Evolutionary conservation across 2,329 filamentous ascomycete species (phyloP).

Genomic region (Purpureocillium lavendulum): DNA sequence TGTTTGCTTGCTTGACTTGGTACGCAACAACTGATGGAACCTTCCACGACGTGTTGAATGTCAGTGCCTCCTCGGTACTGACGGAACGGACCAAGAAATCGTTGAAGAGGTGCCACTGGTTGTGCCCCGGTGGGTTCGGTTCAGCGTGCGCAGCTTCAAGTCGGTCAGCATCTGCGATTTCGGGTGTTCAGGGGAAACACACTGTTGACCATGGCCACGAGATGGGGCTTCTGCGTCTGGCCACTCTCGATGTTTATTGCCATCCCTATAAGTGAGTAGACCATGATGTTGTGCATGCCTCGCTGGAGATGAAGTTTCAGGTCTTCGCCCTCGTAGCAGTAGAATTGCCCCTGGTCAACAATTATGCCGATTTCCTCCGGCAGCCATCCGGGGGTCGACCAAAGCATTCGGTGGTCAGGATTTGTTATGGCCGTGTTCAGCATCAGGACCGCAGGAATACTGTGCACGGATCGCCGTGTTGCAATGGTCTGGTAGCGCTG

Average conservation of each 20-base stretch:
- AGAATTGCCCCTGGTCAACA: constrained; percentile 83
- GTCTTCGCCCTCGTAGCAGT: constrained; percentile 90
- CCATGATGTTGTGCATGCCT: constrained; percentile 70
- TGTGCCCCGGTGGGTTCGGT: constrained; percentile 47
- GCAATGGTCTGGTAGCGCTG: constrained; percentile 83
- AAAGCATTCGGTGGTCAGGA: constrained; percentile 68
- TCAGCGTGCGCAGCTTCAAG: constrained; percentile 56
- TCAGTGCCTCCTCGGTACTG: constrained; percentile 72
- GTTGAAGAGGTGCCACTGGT: constrained; percentile 93
- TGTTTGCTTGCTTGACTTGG: constrained; percentile 73
- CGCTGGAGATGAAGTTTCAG: constrained; percentile 71
- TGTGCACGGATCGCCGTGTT: constrained; percentile 76
- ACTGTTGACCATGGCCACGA: constrained; percentile 88
- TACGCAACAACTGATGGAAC: constrained; percentile 80
- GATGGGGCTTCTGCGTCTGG: constrained; percentile 77
- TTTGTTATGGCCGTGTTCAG: constrained; percentile 72
- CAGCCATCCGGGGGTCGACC: constrained; percentile 84
- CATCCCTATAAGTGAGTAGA: constrained; percentile 87
- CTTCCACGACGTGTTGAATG: constrained; percentile 90
- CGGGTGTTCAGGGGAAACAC: constrained; percentile 13
- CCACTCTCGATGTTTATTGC: constrained; percentile 84
- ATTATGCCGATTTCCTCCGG: constrained; percentile 92
- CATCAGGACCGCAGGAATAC: constrained; percentile 76
- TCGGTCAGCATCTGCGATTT: constrained; percentile 2
- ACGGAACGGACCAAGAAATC: constrained; percentile 87